Evolutionary conservation across 2,329 filamentous ascomycete species (phyloP).

Genomic region (Pseudocercospora crystallina): DNA sequence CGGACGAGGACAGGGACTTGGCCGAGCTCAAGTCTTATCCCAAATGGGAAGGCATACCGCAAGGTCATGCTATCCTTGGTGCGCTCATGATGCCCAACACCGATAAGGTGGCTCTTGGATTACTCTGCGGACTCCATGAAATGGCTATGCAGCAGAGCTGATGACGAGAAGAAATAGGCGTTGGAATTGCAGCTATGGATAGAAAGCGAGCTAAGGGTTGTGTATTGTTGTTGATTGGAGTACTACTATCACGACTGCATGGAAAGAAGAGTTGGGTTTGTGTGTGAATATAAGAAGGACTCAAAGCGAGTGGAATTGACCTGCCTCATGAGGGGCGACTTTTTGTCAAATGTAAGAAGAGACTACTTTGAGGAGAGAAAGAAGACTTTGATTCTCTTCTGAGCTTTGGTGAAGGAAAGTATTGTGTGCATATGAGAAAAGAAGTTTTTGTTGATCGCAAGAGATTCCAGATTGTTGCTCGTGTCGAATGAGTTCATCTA

Average conservation of each 20-base stretch:
- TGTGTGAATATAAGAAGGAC: no score
- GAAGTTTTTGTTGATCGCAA: no score
- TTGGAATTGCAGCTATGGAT: no score
- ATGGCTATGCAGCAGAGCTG: constrained; percentile 32
- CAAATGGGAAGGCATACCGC: constrained; percentile 47
- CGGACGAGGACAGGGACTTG: constrained; percentile 21
- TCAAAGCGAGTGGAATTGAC: no score
- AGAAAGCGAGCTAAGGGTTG: no score
- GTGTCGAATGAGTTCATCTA: no score
- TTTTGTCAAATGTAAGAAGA: neutral
- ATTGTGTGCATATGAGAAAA: neutral
- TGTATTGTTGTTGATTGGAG: no score
- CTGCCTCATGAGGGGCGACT: no score
- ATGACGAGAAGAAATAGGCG: neutral
- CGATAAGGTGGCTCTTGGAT: constrained; percentile 45
- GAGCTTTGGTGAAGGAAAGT: neutral
- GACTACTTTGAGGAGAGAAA: no score
- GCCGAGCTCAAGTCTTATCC: constrained; percentile 17
- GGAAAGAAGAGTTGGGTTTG: no score
- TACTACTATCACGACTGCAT: neutral
- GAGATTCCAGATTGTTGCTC: no score
- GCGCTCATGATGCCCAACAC: constrained; percentile 46
- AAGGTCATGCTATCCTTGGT: constrained; percentile 48
- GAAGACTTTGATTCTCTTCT: neutral
- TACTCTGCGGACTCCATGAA: constrained; percentile 40